phyloP scores from a whole-genome alignment of 2,329 filamentous ascomycete genomes.

The Beauveria sp. region DNA sequence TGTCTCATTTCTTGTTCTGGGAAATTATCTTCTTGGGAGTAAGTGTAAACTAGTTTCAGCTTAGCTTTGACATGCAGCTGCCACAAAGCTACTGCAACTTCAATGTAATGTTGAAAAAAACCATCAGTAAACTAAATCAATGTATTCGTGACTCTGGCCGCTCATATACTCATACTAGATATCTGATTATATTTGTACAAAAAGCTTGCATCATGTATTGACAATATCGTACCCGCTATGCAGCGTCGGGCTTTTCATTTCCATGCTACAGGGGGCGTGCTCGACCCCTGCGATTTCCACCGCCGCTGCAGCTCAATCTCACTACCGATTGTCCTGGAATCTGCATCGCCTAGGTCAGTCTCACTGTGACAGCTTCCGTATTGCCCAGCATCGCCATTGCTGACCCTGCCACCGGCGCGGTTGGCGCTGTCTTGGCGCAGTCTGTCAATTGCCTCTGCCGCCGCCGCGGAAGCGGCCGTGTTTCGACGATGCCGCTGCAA shows the following conservation, averaged over 20 bases:
- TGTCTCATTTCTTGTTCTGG: neutral
- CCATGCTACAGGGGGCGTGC: neutral
- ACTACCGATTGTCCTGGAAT: conserved; percentile 11
- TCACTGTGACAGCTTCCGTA: conserved; percentile 10
- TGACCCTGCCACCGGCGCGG: neutral
- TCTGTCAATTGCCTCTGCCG: neutral
- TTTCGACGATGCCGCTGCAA: conserved; percentile 5
- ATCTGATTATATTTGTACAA: neutral
- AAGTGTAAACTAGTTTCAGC: conserved; percentile 2
- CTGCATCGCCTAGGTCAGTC: conserved; percentile 12
- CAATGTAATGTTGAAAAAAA: neutral
- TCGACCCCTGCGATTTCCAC: conserved; percentile 1
- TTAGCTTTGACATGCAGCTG: neutral
- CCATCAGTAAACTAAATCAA: neutral
- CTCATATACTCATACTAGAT: neutral
- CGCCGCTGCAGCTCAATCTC: conserved; percentile 12
- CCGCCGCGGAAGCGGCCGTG: conserved; percentile 2
- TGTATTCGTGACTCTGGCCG: neutral
- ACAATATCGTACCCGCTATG: neutral
- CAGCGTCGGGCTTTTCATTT: neutral
- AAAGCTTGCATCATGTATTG: neutral
- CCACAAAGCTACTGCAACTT: neutral
- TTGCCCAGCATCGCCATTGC: neutral
- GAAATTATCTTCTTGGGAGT: too few relatives aligned
- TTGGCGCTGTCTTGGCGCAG: conserved; percentile 3